phyloP scores from a whole-genome alignment of 1,139 yeast genomes.

The Petasospora fabianii region DNA sequence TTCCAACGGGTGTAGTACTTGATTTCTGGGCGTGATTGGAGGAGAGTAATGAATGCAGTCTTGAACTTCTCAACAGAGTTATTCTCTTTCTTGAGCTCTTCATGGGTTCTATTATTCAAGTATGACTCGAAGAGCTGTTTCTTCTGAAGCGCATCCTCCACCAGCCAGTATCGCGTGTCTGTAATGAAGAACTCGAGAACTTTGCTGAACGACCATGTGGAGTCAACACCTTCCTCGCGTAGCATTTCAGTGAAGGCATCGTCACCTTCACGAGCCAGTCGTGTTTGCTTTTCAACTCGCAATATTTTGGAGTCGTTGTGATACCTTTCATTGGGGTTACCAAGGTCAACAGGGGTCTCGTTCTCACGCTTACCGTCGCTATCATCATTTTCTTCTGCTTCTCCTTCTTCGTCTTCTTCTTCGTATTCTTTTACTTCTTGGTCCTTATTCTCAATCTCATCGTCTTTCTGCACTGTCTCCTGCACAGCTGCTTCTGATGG shows the following conservation, averaged over 20 bases:
- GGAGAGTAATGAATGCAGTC: constrained; percentile 47
- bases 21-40: constrained; percentile 39
- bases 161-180: constrained; percentile 67
- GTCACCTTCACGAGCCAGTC: constrained; percentile 10
- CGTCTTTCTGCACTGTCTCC: constrained; percentile 2
- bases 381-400: background rate
- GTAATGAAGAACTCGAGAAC: constrained; percentile 55
- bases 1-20: constrained; percentile 66
- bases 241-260: constrained; percentile 39
- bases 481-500: constrained; percentile 1
- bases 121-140: constrained; percentile 64
- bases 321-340: constrained; percentile 13
- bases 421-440: background rate
- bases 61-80: constrained; percentile 53
- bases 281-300: constrained; percentile 9
- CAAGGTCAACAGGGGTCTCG: constrained; percentile 1
- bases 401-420: constrained; percentile 3
- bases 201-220: constrained; percentile 71
- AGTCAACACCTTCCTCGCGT: constrained; percentile 52
- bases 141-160: constrained; percentile 53
- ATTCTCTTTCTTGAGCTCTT: constrained; percentile 50
- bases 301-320: constrained; percentile 14
- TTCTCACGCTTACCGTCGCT: constrained; percentile 2
- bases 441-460: background rate
- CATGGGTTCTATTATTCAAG: constrained; percentile 50